Conservation (phyloP, 2,329 filamentous ascomycete species). For the Paraphaeosphaeria minitans region DNA sequence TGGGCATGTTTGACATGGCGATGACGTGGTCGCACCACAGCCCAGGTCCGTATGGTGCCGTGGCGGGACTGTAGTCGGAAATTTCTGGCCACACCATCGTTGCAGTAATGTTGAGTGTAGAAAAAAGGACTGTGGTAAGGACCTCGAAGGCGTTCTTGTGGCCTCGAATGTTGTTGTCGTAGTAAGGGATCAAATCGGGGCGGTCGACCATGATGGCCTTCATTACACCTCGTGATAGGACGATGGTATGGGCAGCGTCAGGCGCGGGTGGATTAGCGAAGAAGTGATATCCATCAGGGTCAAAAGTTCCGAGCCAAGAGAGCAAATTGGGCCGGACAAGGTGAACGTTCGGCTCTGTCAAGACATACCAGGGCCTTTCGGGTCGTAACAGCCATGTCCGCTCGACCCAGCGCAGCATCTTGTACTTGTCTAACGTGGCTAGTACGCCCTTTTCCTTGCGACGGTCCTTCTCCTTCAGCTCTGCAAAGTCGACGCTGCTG, state of each 20-base stretch:
- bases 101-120: constrained; percentile 53
- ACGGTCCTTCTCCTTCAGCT: constrained; percentile 25
- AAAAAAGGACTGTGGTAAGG: constrained; percentile 52
- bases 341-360: constrained; percentile 65
- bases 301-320: constrained; percentile 58
- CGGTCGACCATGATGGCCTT: constrained; percentile 50
- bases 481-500: constrained; percentile 32
- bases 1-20: constrained; percentile 52
- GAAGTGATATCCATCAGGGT: constrained; percentile 56
- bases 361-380: constrained; percentile 63
- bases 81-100: constrained; percentile 54
- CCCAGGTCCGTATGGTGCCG: constrained; percentile 50
- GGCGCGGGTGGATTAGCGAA: constrained; percentile 51
- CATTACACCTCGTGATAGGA: constrained; percentile 58
- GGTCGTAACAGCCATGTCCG: constrained; percentile 45
- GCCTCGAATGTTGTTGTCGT: constrained; percentile 53
- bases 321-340: constrained; percentile 60
- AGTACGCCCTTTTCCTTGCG: constrained; percentile 27
- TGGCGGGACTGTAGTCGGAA: constrained; percentile 36
- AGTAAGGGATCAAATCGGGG: constrained; percentile 46
- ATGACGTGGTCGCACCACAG: constrained; percentile 47
- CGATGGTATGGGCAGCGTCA: constrained; percentile 56
- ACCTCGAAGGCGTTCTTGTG: constrained; percentile 60
- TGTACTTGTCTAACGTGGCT: constrained; percentile 45
- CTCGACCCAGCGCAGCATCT: constrained; percentile 45